Evolutionary conservation across 176 grass and related monocot species (phyloP), one percentile per base, ranked within the genome.

Genomic region (Hyparrhenia diplandra): DNA sequence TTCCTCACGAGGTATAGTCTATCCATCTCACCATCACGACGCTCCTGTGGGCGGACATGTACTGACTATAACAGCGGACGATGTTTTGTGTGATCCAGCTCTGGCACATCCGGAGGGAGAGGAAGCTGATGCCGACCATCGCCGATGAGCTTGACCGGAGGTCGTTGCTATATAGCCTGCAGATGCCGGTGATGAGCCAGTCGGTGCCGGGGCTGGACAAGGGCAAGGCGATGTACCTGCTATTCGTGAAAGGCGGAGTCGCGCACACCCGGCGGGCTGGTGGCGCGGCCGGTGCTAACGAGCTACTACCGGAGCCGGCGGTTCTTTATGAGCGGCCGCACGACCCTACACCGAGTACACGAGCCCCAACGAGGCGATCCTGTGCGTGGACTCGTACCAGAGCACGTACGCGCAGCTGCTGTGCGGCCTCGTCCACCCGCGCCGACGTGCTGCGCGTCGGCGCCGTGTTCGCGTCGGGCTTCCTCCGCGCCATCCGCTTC

Each of bases 331-430:
- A 93, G 25, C 86, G 90, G 11, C 88, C 95, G 12, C 87, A 83
- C 34, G 95, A 98, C 92, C 90, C 34, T 98, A 93, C 84, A 98
- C 89, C 12, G 70, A 73, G 0, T 89, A 89, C 75, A 98, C 95
- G 76, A 98, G 95, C 90, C 90, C 95, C 25, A 90, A 32, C 31
- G 92, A 95, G 64, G 82, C 95, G 37, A 88, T 95, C 11, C 82
- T 98, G 64, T 98, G 95, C 88, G 78, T 82, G 41, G 90, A 98
- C 84, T 95, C 95, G 30, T 98, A 95, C 75, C 95, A 98, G 83
- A 98, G 95, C 81, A 98, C 93, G 95, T 98, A 98, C 52, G 71
- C 92, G 6, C 95, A 98, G 85, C 95, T 98, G 31, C 85, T 98
- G 8, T 95, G 92, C 69, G 95, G 95, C 60, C 86, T 98, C 18